phyloP scores from a whole-genome alignment of 129 eudicot genomes.

The Dittrichia graveolens region DNA sequence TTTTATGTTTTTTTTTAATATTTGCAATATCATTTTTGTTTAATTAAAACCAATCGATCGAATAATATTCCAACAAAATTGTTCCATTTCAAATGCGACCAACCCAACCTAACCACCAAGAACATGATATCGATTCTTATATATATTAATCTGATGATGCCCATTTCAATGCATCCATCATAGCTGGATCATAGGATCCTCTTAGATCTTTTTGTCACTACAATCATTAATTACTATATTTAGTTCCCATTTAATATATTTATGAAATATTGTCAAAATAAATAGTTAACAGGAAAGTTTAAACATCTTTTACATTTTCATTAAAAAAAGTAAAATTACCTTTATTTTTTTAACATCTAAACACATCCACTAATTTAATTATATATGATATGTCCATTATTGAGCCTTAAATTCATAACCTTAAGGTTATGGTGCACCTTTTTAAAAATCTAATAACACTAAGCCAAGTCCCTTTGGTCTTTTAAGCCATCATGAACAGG shows the following conservation, averaged over 20 bases:
- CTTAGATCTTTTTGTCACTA: conserved; percentile 9
- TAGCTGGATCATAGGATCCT: conserved; percentile 39
- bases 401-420: too few species aligned
- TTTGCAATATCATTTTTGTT: neutral
- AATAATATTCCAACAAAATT: conserved; percentile 1
- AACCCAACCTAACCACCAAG: conserved; percentile 43
- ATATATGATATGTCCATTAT: too few species aligned
- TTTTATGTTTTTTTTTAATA: neutral
- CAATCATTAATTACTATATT: neutral
- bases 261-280: neutral
- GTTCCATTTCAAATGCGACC: conserved; percentile 24
- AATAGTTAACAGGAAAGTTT: neutral
- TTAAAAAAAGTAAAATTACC: too few species aligned
- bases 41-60: neutral
- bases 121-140: conserved; percentile 35
- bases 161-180: conserved; percentile 31
- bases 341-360: too few species aligned
- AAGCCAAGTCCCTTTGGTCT: too few species aligned
- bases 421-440: too few species aligned
- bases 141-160: conserved; percentile 26
- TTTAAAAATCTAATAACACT: too few species aligned
- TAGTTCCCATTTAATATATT: too few species aligned
- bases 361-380: too few species aligned
- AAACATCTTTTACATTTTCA: neutral
- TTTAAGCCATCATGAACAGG: too few species aligned